These are phyloP conservation scores for Diatrype stigma DNA, from an alignment of 2,329 filamentous ascomycete species.

Conservation along the genomic window DNA sequence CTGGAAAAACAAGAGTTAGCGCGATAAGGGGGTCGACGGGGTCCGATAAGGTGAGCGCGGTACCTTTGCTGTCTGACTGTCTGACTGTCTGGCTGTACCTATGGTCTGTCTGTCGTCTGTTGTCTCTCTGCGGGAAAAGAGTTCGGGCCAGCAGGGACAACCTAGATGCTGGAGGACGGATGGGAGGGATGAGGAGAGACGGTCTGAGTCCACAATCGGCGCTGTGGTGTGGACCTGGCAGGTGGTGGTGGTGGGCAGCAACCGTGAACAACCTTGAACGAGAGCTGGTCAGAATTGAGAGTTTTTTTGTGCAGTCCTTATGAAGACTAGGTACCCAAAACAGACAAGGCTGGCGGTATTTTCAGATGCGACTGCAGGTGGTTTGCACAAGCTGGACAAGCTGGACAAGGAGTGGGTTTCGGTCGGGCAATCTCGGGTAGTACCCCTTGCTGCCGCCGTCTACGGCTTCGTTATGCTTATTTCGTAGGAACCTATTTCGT, in stretches of 20 bases:
- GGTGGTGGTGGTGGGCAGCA: too few relatives aligned
- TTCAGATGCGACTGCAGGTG: conserved; percentile 2
- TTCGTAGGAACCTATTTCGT: too few relatives aligned
- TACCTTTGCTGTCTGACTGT: background rate
- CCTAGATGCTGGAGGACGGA: conserved; percentile 5
- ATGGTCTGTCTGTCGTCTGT: too few relatives aligned
- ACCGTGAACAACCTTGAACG: too few relatives aligned
- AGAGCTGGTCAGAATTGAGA: conserved; percentile 22
- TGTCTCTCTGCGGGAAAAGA: too few relatives aligned
- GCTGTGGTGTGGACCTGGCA: too few relatives aligned
- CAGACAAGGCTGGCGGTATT: conserved; percentile 29
- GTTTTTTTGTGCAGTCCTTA: conserved; percentile 14
- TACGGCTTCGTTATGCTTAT: too few relatives aligned
- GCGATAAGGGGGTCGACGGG: conserved; percentile 5
- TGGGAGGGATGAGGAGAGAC: conserved; percentile 1
- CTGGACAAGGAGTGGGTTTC: background rate
- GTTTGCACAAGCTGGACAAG: background rate
- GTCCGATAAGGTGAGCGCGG: background rate
- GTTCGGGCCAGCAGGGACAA: too few relatives aligned
- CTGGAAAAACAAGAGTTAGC: conserved; percentile 17
- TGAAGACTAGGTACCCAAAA: conserved; percentile 24
- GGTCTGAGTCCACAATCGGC: background rate
- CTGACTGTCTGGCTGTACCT: background rate
- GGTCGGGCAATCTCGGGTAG: conserved; percentile 2
- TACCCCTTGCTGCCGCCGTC: background rate